Evolutionary conservation across 208 protist species (phyloP), one percentile per base, ranked within the genome.

Genomic region (Leptomonas seymouri): DNA sequence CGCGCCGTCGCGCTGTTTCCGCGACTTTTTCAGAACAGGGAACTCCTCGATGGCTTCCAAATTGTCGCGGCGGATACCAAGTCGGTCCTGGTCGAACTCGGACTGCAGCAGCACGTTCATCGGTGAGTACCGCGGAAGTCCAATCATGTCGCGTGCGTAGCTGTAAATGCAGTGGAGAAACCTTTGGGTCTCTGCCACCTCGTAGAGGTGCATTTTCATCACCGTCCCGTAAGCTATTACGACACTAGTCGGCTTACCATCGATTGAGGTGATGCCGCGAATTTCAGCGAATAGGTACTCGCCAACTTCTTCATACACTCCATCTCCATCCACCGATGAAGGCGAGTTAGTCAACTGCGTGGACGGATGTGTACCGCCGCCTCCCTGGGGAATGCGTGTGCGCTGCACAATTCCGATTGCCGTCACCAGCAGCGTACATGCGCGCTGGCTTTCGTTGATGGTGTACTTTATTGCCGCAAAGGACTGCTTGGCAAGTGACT

Each of bases 231-330:
- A 90, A n/a, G 84, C 68, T 3, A 98, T 67, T 21, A 96, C 60
- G 20, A 97, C 61, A 23, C 60, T 85, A n/a, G 76, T 59, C 23
- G 86, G 79, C 1, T 81, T 60, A 18, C 82, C 91, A 12, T 34
- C 39, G 39, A 97, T 71, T 0, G 67, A 62, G 5, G 80, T 85
- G 31, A 95, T 41, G 46, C 84, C 84, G 18, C 84, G 81, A 57
- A 98, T 94, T 50, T 93, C 58, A 46, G 73, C 70, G 60, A 95
- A 97, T 0, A 90, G 65, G 78, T 97, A 98, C 70, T 89, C 85
- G 21, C 89, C 76, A 1, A 81, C 57, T 25, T 76, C 67, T 20
- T 69, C 68, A 20, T 63, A 73, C 1, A 49, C 49, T 42, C 14
- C 48, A 12, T 5, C n/a, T 0, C 15, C 39, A 30, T 30, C 58